Base-by-base conservation (phyloP, 1,284 basidiomycete species). In the Microbotryum violaceum region DNA sequence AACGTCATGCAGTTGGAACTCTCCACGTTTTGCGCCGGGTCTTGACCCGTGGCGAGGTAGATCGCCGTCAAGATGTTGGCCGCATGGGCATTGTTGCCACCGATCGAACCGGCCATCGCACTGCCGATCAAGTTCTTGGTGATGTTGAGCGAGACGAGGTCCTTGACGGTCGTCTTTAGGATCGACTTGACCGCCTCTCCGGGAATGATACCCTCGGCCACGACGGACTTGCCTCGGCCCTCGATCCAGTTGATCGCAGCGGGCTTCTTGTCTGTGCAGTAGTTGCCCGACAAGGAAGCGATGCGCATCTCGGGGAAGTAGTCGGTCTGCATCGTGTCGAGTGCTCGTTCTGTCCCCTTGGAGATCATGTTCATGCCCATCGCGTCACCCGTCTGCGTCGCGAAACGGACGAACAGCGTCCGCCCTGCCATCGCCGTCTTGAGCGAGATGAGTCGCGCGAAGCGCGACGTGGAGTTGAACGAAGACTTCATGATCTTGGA, bases 241-340 rank as follows among this genome's bases (percentile, higher is more conserved):
- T 97, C 94, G 71, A 98, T 97, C 96, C 96, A 99, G 79, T 99
- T 98, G 79, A 99, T 97, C 50, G 96, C 96, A 9, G 94, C 91
- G 0, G 96, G 90, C 80, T 99, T 99, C 86, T 99, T 99, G 79
- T 99, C 96, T 61, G 91, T 99, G 80, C 96, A 98, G 77, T 97
- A 99, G 78, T 99, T 99, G 56, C 94, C 96, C 5, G 88, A 91
- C 12, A 99, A 82, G 16, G 93, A 89, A 29, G 97, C 82, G n/a
- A 93, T 85, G 70, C 85, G 78, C 93, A 97, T 97, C 60, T 88
- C 85, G 5, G 94, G 94, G 81, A 91, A 98, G 73, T 86, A 78
- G 65, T 82, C 80, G 69, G 82, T 81, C 64, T 60, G 65, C 81
- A 98, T 83, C 42, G 82, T 82, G 72, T 88, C 88, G 21, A 99